These are phyloP conservation scores for cucumber (Cucumis sativus) DNA, from an alignment of 306 rosid species.

Conservation along the genomic window DNA sequence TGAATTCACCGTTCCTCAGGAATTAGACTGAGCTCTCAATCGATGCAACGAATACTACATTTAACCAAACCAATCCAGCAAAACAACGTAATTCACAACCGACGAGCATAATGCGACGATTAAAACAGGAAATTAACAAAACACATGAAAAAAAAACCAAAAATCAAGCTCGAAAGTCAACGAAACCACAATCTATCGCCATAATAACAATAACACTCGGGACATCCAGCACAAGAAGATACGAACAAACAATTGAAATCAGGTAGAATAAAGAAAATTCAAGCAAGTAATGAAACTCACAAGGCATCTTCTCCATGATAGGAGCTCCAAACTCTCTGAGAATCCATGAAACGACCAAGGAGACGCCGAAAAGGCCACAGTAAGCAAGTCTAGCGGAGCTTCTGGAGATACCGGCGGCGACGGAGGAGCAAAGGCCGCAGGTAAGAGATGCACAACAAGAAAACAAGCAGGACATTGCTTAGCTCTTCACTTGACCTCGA, in stretches of 20 bases:
- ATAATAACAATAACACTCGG: not conserved
- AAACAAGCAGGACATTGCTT: constrained; percentile 53
- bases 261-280: not conserved
- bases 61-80: not conserved
- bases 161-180: not conserved
- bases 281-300: constrained; percentile 24
- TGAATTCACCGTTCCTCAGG: not conserved
- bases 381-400: constrained; percentile 81
- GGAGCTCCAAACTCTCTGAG: constrained; percentile 84
- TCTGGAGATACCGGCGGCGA: constrained; percentile 72
- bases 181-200: not conserved
- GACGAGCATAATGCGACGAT: not conserved
- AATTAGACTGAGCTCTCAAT: not conserved
- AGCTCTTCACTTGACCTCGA: not conserved
- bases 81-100: not conserved
- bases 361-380: constrained; percentile 74
- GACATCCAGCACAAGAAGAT: not conserved
- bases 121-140: not conserved
- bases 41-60: not conserved
- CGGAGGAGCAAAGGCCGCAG: constrained; percentile 77
- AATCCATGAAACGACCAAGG: constrained; percentile 73
- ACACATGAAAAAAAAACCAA: not conserved
- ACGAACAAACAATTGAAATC: not conserved
- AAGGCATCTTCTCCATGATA: constrained; percentile 70
- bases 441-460: constrained; percentile 49